A percentile compares a stretch with the other conserved stretches of the same genome.
Evolutionary conservation across 1,284 basidiomycete genomes (phyloP).

Genomic region (Cystobasidiaceae sp.): DNA sequence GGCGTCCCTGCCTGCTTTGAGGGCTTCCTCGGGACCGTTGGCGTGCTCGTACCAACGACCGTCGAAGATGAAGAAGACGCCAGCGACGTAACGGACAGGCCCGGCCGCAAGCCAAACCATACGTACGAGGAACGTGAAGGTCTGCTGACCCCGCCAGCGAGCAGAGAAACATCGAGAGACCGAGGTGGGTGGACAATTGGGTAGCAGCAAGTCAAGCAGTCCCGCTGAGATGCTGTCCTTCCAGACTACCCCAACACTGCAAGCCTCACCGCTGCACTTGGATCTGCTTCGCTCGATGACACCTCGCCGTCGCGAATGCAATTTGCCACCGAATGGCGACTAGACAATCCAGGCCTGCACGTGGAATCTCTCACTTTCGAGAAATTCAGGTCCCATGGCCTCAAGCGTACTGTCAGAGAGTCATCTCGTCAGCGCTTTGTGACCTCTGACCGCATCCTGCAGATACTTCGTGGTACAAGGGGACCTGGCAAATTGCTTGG

Average conservation of each 20-base stretch:
- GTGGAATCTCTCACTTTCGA: slow-evolving; percentile 80
- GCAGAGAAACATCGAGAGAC: slow-evolving; percentile 20
- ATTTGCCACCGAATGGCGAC: slow-evolving; percentile 17
- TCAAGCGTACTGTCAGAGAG: slow-evolving; percentile 85
- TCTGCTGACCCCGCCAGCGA: slow-evolving; percentile 12
- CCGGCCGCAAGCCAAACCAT: neutral
- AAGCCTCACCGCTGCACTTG: neutral
- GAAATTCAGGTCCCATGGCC: slow-evolving; percentile 88
- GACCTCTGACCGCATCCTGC: slow-evolving; percentile 69
- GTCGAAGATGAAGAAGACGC: neutral
- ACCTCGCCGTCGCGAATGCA: neutral
- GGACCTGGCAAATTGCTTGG: slow-evolving; percentile 26
- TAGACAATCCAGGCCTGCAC: slow-evolving; percentile 46
- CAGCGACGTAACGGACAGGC: neutral
- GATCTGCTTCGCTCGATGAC: neutral
- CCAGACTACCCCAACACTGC: neutral
- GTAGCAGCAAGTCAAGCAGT: neutral
- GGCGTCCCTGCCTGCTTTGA: slow-evolving; percentile 15
- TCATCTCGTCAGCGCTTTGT: slow-evolving; percentile 86
- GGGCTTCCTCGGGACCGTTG: slow-evolving; percentile 5
- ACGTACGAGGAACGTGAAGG: slow-evolving; percentile 9
- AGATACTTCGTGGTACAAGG: slow-evolving; percentile 38
- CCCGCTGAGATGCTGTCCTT: neutral
- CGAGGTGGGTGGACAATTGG: neutral
- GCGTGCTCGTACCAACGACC: neutral